These are phyloP conservation scores for Chalciporus piperatus DNA, from an alignment of 768 basidiomycete species.

Conservation along the genomic window DNA sequence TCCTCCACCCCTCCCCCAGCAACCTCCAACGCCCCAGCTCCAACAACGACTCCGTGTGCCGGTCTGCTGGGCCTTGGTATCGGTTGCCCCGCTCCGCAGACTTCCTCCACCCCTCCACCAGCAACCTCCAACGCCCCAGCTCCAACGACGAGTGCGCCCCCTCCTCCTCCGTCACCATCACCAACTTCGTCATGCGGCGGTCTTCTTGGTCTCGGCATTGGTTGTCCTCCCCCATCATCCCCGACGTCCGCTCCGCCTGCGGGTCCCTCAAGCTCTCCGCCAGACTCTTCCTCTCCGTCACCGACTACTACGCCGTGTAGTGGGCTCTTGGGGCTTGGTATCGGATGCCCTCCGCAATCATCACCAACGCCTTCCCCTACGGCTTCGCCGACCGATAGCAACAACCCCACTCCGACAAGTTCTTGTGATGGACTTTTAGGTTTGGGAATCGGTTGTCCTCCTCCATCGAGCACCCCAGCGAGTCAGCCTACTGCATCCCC, in stretches of 20 bases:
- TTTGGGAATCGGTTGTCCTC: slow-evolving; percentile 13
- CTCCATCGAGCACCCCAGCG: slow-evolving; percentile 5
- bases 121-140: neutral
- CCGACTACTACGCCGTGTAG: slow-evolving; percentile 6
- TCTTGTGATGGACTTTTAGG: slow-evolving; percentile 12
- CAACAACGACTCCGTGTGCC: slow-evolving; percentile 12
- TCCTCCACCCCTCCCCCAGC: neutral
- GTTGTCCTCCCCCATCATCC: slow-evolving; percentile 5
- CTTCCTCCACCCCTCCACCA: slow-evolving; percentile 1
- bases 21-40: neutral
- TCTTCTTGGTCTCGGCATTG: slow-evolving; percentile 12
- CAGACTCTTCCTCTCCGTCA: slow-evolving; percentile 2
- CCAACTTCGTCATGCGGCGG: slow-evolving; percentile 4
- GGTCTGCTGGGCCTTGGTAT: slow-evolving; percentile 19
- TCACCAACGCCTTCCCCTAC: neutral
- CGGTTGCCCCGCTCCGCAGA: slow-evolving; percentile 12
- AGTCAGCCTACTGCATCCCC: neutral
- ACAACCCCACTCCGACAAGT: neutral
- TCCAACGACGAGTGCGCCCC: neutral
- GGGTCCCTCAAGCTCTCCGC: neutral
- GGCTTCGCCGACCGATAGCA: neutral
- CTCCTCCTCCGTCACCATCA: slow-evolving; percentile 3
- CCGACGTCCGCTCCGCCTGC: neutral
- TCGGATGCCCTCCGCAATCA: slow-evolving; percentile 6
- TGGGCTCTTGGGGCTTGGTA: slow-evolving; percentile 15